Base-by-base conservation (phyloP, 352 stramenopile species). In the Pilasporangium apinafurcum region DNA sequence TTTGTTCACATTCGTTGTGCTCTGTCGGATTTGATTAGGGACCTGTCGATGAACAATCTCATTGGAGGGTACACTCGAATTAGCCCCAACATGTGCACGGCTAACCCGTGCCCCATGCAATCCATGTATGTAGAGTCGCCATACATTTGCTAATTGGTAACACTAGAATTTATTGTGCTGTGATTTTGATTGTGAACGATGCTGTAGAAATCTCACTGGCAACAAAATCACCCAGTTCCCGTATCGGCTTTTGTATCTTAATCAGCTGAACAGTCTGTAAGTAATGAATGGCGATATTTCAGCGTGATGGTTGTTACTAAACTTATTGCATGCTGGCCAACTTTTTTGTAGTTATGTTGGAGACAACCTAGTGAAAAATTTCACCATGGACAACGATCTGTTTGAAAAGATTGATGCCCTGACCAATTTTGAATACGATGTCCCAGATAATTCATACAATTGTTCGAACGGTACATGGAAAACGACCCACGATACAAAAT, bases 11-110 rank as follows among this genome's bases (percentile, higher is more conserved):
- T 18, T 44, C 28, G 7, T 5, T 44, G 3, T 34, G 14, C 5
- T 17, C 12, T 35, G n/a, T n/a, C n/a, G 7, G 4, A 4, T n/a
- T 14, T 37, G 1, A 43, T 30, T 16, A 64, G 55, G 26, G 66
- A 78, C 35, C 34, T 78, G 5, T 78, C 66, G n/a, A 31, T 61
- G 33, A 78, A 78, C 48, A 62, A 72, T 13, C 42, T 78, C n/a
- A 12, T 59, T 2, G 62, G 62, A 9, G 56, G 51, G 3, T 78
- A 78, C 59, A 67, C 57, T 29, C 66, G 62, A 12, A 69, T 78
- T 39, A 62, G 53, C n/a, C 48, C 65, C n/a, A 57, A 68, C 45
- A 59, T 78, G 44, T 74, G 66, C 53, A 59, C 62, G 6, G 62
- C 62, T 37, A 68, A 74, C 27, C 62, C 66, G 27, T 78, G 66